Conservation (phyloP, 441 rosid genomes). For the Flueggea neowawraea region DNA sequence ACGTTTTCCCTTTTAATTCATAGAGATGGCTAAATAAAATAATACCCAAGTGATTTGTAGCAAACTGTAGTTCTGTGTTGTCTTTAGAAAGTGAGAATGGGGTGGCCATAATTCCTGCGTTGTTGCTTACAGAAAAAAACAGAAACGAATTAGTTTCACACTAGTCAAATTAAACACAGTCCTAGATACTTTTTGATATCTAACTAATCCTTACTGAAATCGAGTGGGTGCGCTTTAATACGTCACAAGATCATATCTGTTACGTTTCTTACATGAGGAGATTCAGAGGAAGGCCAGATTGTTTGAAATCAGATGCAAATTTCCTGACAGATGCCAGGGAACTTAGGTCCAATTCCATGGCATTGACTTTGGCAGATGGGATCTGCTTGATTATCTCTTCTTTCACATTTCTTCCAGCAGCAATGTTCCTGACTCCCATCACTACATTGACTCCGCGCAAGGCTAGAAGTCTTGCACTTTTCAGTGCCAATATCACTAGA, state of each 20-base stretch:
- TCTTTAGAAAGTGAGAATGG: constrained; percentile 23
- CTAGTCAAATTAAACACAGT: too few species aligned
- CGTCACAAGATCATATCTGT: too few species aligned
- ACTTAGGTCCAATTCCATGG: constrained; percentile 30
- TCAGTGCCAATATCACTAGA: constrained; percentile 31
- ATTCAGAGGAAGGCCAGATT: constrained; percentile 26
- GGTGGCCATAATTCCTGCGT: constrained; percentile 27
- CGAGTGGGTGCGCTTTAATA: too few species aligned
- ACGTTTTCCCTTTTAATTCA: too few species aligned
- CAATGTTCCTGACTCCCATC: constrained; percentile 27
- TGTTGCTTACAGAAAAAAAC: constrained; percentile 21
- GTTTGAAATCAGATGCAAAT: constrained; percentile 22
- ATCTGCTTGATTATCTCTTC: constrained; percentile 19
- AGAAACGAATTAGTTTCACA: background rate
- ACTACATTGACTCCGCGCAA: constrained; percentile 24
- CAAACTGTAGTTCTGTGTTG: constrained; percentile 30
- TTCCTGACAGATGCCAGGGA: constrained; percentile 22
- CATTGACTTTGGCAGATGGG: constrained; percentile 25
- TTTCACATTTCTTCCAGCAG: constrained; percentile 22
- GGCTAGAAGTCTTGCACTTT: constrained; percentile 33
- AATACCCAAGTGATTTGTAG: constrained; percentile 27
- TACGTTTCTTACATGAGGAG: constrained; percentile 26
- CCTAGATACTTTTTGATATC: too few species aligned
- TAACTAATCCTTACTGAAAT: background rate
- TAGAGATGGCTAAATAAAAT: too few species aligned